Evolutionary conservation across 2,329 filamentous ascomycete genomes (phyloP).

Genomic region (Nemania abortiva): DNA sequence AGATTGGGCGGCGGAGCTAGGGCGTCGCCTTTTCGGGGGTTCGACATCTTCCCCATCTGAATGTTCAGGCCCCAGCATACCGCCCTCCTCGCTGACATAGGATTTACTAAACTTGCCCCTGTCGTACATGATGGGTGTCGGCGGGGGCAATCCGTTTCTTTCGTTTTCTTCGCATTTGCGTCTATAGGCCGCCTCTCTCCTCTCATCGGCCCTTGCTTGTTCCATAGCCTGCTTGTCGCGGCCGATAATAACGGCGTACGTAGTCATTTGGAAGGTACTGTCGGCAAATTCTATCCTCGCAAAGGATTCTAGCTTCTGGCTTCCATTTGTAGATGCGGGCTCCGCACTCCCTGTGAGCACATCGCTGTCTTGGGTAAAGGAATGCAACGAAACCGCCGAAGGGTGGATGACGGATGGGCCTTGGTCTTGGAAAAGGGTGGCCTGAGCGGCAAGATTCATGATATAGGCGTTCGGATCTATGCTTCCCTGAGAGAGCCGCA

Average conservation of each 20-base stretch:
- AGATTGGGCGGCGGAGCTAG: constrained; percentile 58
- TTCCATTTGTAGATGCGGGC: constrained; percentile 52
- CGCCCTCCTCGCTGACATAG: constrained; percentile 77
- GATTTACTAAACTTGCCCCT: constrained; percentile 70
- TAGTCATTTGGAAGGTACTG: constrained; percentile 83
- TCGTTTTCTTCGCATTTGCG: constrained; percentile 61
- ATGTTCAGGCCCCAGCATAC: constrained; percentile 71
- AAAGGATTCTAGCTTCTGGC: constrained; percentile 66
- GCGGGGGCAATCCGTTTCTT: constrained; percentile 62
- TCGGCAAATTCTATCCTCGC: constrained; percentile 77
- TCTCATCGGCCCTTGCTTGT: constrained; percentile 66
- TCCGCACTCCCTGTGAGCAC: constrained; percentile 50
- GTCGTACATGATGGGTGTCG: constrained; percentile 63
- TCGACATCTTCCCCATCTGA: constrained; percentile 66
- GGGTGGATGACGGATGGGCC: constrained; percentile 50
- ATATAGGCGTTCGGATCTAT: constrained; percentile 51
- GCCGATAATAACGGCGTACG: constrained; percentile 77
- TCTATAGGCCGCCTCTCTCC: constrained; percentile 59
- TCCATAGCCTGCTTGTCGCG: constrained; percentile 73
- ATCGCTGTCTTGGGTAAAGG: constrained; percentile 50
- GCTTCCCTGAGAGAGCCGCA: constrained; percentile 47
- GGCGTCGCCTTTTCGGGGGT: constrained; percentile 61
- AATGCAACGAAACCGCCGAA: constrained; percentile 52
- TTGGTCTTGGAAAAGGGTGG: constrained; percentile 44
- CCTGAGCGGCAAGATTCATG: constrained; percentile 48